Evolutionary conservation across 495 filamentous ascomycete genomes (phyloP).

Genomic region (Immersiella caudata): DNA sequence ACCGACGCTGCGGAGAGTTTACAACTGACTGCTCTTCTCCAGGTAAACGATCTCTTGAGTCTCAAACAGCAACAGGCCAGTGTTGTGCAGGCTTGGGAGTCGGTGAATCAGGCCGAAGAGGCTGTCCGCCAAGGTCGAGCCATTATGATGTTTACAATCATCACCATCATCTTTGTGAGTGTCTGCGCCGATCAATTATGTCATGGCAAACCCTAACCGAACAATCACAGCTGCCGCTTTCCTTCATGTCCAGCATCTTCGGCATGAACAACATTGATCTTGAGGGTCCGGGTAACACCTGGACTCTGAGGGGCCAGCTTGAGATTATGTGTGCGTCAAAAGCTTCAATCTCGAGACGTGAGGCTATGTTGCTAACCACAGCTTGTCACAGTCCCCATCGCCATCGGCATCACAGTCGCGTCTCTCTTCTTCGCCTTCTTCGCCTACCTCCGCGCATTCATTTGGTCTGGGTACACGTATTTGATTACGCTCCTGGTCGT

Average conservation of each 20-base stretch:
- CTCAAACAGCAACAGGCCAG: constrained; percentile 68
- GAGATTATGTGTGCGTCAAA: neutral
- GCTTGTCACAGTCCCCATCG: constrained; percentile 31
- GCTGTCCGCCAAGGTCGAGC: constrained; percentile 59
- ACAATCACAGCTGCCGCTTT: constrained; percentile 26
- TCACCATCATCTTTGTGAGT: constrained; percentile 60
- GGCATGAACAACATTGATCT: constrained; percentile 44
- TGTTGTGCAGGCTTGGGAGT: constrained; percentile 60
- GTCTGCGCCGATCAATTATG: too few relatives aligned
- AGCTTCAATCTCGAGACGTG: neutral
- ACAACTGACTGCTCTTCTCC: neutral
- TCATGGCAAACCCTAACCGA: neutral
- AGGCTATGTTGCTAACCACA: neutral
- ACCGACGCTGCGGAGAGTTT: constrained; percentile 8
- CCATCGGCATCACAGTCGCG: constrained; percentile 32
- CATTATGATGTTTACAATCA: constrained; percentile 67
- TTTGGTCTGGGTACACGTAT: constrained; percentile 26
- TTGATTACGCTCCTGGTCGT: constrained; percentile 17
- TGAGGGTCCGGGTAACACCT: neutral
- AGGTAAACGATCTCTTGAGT: constrained; percentile 53
- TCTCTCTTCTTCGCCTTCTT: constrained; percentile 30
- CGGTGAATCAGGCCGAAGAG: constrained; percentile 59
- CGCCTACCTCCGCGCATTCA: constrained; percentile 15
- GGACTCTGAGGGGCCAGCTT: neutral
- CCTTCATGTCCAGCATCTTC: constrained; percentile 41